Evolutionary conservation across 2,329 filamentous ascomycete species (phyloP).

Genomic region (Coleophoma crateriformis): DNA sequence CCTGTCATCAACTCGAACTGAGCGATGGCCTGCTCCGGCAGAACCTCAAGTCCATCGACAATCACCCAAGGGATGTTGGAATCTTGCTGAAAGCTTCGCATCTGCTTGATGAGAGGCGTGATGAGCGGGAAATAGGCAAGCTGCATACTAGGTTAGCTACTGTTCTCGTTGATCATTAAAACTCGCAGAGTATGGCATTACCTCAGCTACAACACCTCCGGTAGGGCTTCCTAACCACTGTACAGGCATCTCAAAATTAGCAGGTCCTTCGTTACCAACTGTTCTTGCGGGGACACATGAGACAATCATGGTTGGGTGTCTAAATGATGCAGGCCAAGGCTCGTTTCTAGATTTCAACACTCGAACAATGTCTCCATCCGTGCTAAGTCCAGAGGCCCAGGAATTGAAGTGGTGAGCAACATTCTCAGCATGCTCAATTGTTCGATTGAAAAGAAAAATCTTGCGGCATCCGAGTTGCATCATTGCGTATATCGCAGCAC

Average conservation of each 20-base stretch:
- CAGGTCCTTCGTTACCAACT: conserved; percentile 56
- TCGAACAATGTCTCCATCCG: conserved; percentile 21
- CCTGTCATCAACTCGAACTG: conserved; percentile 77
- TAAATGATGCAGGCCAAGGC: conserved; percentile 58
- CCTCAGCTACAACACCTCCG: conserved; percentile 69
- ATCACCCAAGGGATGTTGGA: conserved; percentile 64
- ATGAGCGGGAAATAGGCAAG: conserved; percentile 69
- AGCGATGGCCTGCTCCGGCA: conserved; percentile 71
- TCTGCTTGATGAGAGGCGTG: conserved; percentile 65
- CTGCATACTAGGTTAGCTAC: conserved; percentile 10
- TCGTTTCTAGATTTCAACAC: conserved; percentile 54
- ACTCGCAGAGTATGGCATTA: conserved; percentile 8
- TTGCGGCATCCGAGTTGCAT: conserved; percentile 71
- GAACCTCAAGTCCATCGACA: conserved; percentile 67
- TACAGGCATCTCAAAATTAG: conserved; percentile 63
- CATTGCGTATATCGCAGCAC: conserved; percentile 73
- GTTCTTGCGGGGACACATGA: conserved; percentile 71
- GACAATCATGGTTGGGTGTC: conserved; percentile 66
- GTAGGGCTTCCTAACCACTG: conserved; percentile 68
- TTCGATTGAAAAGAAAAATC: conserved; percentile 71
- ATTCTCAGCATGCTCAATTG: conserved; percentile 54
- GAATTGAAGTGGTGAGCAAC: conserved; percentile 67
- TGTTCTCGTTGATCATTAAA: neutral
- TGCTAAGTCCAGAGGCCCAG: conserved; percentile 22
- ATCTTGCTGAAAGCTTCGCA: conserved; percentile 37